Conservation (phyloP, 2,329 filamentous ascomycete species). For the Fusarium continuum region DNA sequence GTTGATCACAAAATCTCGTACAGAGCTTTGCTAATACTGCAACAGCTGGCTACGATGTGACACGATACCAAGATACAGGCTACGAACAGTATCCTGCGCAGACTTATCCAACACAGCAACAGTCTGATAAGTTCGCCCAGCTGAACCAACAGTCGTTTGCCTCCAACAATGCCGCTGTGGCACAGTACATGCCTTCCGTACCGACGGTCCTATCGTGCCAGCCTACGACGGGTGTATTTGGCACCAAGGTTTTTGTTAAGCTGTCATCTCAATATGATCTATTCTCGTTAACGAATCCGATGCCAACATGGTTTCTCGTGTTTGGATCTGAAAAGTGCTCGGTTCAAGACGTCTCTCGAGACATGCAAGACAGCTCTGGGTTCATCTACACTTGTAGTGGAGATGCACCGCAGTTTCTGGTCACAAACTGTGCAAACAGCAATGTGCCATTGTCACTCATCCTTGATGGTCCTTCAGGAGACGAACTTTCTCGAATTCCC, state of each 20-base stretch:
- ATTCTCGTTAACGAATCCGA: slow-evolving; percentile 62
- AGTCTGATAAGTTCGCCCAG: slow-evolving; percentile 60
- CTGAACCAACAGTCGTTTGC: slow-evolving; percentile 66
- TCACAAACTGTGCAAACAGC: slow-evolving; percentile 59
- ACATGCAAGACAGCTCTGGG: slow-evolving; percentile 64
- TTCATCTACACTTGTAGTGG: slow-evolving; percentile 78
- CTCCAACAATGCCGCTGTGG: slow-evolving; percentile 69
- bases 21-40: slow-evolving; percentile 19
- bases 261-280: slow-evolving; percentile 81
- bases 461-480: slow-evolving; percentile 61
- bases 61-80: slow-evolving; percentile 66
- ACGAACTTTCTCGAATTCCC: slow-evolving; percentile 61
- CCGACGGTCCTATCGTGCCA: slow-evolving; percentile 74
- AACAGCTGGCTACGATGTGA: slow-evolving; percentile 65
- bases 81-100: slow-evolving; percentile 63
- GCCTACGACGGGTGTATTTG: slow-evolving; percentile 73
- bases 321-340: slow-evolving; percentile 81
- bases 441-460: slow-evolving; percentile 65
- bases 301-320: slow-evolving; percentile 69
- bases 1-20: background rate
- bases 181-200: slow-evolving; percentile 70
- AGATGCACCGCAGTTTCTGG: slow-evolving; percentile 71
- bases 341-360: slow-evolving; percentile 68
- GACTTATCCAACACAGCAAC: slow-evolving; percentile 58
- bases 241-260: slow-evolving; percentile 77